A percentile compares a stretch with the other conserved stretches of the same genome.
Evolutionary conservation across 371 early-diverging fungal species (phyloP).

Genomic region (Mortierella polycephala): DNA sequence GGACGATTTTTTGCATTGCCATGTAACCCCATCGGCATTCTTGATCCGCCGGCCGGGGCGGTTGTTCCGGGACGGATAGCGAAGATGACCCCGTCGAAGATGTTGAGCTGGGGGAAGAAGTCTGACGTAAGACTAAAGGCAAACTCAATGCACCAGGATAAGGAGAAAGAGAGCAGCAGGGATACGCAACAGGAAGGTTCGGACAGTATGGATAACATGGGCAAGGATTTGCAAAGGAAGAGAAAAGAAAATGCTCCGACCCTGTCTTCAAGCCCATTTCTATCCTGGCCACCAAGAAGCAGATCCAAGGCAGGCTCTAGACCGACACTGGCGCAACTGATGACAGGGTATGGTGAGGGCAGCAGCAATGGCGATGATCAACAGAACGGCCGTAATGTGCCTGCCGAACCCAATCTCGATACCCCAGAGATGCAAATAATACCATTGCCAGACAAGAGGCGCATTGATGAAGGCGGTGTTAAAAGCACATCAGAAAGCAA

Average conservation of each 20-base stretch:
- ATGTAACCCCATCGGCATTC: constrained; percentile 13
- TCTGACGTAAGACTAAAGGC: background rate
- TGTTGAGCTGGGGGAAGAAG: constrained; percentile 15
- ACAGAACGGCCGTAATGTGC: background rate
- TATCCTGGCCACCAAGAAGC: constrained; percentile 26
- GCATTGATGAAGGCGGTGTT: background rate
- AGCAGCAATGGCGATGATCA: background rate
- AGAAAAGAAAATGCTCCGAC: background rate
- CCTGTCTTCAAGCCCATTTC: background rate
- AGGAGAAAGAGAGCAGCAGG: background rate
- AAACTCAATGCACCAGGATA: background rate
- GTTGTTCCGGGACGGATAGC: background rate
- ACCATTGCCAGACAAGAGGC: no score
- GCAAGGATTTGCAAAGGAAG: background rate
- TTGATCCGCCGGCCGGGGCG: background rate
- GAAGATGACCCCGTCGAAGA: constrained; percentile 14
- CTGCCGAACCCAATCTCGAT: no score
- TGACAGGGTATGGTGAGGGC: background rate
- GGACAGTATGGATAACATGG: background rate
- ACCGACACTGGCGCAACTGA: constrained; percentile 6
- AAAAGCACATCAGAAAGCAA: background rate
- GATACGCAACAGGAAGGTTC: background rate
- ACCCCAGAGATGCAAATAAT: no score
- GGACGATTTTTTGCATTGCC: constrained; percentile 52
- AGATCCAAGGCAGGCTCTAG: constrained; percentile 6